Evolutionary conservation across 805 yeast species (phyloP).

Genomic region (Candida coleopterorum): DNA sequence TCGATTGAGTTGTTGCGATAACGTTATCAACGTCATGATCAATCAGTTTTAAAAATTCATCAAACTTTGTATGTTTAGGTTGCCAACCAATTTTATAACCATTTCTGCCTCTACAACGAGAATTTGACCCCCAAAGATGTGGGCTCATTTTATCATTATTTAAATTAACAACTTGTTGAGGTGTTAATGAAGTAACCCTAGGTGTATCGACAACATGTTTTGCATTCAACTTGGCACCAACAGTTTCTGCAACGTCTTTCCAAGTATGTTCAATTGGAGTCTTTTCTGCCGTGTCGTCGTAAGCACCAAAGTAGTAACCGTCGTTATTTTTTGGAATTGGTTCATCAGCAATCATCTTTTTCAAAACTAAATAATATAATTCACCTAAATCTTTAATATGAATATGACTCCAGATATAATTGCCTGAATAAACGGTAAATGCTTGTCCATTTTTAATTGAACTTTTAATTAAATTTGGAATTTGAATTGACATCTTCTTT

Average conservation of each 20-base stretch:
- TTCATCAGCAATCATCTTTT: slow-evolving; percentile 17
- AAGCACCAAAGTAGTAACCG: slow-evolving; percentile 33
- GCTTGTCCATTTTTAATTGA: slow-evolving; percentile 16
- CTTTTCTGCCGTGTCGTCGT: slow-evolving; percentile 8
- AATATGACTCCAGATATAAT: slow-evolving; percentile 31
- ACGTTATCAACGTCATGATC: slow-evolving; percentile 15
- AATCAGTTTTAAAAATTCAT: slow-evolving; percentile 16
- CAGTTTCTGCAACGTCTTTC: slow-evolving; percentile 20
- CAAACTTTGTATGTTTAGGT: slow-evolving; percentile 13
- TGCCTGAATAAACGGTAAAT: slow-evolving; percentile 25
- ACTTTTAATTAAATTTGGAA: slow-evolving; percentile 21
- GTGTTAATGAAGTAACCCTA: slow-evolving; percentile 13
- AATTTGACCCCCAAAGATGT: slow-evolving; percentile 23
- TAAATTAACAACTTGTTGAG: slow-evolving; percentile 13
- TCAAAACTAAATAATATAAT: slow-evolving; percentile 21
- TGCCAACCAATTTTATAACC: slow-evolving; percentile 24
- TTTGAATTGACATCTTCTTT: slow-evolving; percentile 22
- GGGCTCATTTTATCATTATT: slow-evolving; percentile 13
- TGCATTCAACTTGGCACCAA: slow-evolving; percentile 16
- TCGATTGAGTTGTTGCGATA: neutral
- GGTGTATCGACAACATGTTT: slow-evolving; percentile 12
- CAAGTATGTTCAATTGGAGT: slow-evolving; percentile 21
- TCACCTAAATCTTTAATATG: slow-evolving; percentile 30
- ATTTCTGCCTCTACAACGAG: slow-evolving; percentile 23
- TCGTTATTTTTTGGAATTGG: slow-evolving; percentile 22